phyloP scores from a whole-genome alignment of 495 filamentous ascomycete species.

The Parathielavia appendiculata region DNA sequence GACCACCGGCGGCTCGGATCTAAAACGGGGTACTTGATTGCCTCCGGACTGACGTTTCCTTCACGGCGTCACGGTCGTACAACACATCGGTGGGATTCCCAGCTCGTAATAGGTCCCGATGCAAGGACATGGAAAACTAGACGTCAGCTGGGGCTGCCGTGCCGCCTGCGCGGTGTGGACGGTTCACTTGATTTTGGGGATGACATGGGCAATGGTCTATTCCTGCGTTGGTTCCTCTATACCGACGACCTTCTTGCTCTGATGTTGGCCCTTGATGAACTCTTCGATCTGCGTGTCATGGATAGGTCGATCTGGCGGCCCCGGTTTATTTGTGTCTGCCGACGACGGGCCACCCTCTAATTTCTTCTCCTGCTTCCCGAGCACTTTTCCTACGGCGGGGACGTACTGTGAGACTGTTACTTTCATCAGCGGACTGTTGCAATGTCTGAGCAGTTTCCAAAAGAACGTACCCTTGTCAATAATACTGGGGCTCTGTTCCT shows the following conservation, averaged over 20 bases:
- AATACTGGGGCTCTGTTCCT: constrained; percentile 9
- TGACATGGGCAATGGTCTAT: background rate
- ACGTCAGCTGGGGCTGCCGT: no score
- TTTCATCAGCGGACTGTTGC: background rate
- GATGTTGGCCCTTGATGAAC: constrained; percentile 36
- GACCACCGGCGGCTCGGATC: no score
- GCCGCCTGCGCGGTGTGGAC: no score
- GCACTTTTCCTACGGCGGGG: constrained; percentile 22
- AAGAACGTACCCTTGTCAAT: constrained; percentile 28
- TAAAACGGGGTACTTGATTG: no score
- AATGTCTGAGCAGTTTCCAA: background rate
- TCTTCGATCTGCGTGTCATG: constrained; percentile 35
- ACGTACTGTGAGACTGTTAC: constrained; percentile 26
- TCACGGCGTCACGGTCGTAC: background rate
- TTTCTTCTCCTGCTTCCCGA: constrained; percentile 18
- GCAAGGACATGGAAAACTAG: no score
- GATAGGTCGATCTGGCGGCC: constrained; percentile 29
- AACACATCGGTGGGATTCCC: no score
- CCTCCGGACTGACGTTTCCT: background rate
- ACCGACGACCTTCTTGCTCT: constrained; percentile 22
- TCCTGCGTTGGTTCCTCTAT: background rate
- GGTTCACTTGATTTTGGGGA: no score
- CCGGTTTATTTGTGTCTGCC: constrained; percentile 3
- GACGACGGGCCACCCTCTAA: background rate
- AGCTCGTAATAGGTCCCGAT: no score